Evolutionary conservation across 169 alveolate genomes (phyloP), one percentile per base, ranked within the genome.

Genomic region (Cryptosporidium felis): DNA sequence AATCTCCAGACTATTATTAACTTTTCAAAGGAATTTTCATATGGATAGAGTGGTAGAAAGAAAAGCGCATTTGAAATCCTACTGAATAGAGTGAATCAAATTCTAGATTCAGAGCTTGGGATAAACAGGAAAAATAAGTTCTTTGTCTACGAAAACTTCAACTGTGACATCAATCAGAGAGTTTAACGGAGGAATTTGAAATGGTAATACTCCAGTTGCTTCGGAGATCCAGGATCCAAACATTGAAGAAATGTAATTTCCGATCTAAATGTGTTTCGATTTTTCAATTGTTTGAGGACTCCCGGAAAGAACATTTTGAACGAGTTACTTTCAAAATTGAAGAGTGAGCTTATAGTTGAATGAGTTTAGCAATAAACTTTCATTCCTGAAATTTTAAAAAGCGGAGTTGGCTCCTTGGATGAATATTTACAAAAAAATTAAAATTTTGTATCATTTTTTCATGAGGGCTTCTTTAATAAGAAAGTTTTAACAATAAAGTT

Each of bases 151-250:
- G 81, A 81, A 63, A 36, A 88, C 91, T 2, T 80, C 88, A 21
- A 91, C 92, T 12, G 93, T 91, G 12, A 92, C 92, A n/a, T 81
- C 91, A 36, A 89, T 90, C 45, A 91, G 93, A 1, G 80, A 90
- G 58, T 91, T 90, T 5, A 90, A 90, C 53, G 47, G 56, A 53
- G 92, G 91, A 6, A 46, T 46, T 5, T n/a, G 82, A 2, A 66
- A 82, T 40, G 60, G 60, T 41, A 89, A 85, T 5, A 45, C 45
- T 16, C 65, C 82, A 61, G 92, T 89, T 1, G 93, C 93, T n/a
- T 47, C 80, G 9, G 88, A 90, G 80, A 53, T 90, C 26, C 58
- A 90, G 45, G 82, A 90, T 53, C 88, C 88, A 18, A 82, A 82
- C 41, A 81, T 89, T 32, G 88, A 53, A 38, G 45, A n/a, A n/a